Conservation (phyloP, 805 yeast species). For the Dipodascus albidus region DNA sequence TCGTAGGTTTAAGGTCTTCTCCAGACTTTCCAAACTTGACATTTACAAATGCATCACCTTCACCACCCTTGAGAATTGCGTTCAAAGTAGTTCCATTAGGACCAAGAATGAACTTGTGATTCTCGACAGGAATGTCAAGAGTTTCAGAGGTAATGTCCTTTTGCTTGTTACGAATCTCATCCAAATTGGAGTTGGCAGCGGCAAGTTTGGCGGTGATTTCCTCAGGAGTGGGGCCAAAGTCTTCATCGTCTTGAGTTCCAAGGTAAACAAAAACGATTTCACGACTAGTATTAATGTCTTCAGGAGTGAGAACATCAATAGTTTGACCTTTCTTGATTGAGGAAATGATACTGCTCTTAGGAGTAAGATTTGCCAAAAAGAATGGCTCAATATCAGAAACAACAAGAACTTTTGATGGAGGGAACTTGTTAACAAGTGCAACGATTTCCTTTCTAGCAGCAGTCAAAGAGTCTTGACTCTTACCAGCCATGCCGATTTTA, state of each 20-base stretch:
- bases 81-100: slow-evolving; percentile 50
- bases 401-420: slow-evolving; percentile 52
- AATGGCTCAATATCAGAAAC: slow-evolving; percentile 59
- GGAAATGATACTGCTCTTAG: slow-evolving; percentile 12
- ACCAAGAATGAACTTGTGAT: slow-evolving; percentile 51
- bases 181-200: slow-evolving; percentile 39
- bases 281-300: slow-evolving; percentile 27
- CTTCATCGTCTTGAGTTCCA: slow-evolving; percentile 35
- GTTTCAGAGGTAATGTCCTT: slow-evolving; percentile 38
- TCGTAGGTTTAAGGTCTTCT: slow-evolving; percentile 31
- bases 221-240: slow-evolving; percentile 58
- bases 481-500: slow-evolving; percentile 50
- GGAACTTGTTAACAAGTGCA: slow-evolving; percentile 53
- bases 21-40: slow-evolving; percentile 23
- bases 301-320: slow-evolving; percentile 43
- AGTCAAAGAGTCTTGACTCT: slow-evolving; percentile 38
- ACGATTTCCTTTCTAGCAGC: slow-evolving; percentile 66
- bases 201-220: slow-evolving; percentile 47
- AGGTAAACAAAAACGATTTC: slow-evolving; percentile 47
- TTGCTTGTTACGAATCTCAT: slow-evolving; percentile 47
- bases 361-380: slow-evolving; percentile 36
- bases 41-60: slow-evolving; percentile 27
- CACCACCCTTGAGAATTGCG: slow-evolving; percentile 26
- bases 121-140: slow-evolving; percentile 39
- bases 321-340: slow-evolving; percentile 27